Percentiles rank a stretch among this genome's conserved stretches.
These are phyloP conservation scores for Mucor mucedo DNA, from an alignment of 371 early-diverging fungal species.

Conservation along the genomic window DNA sequence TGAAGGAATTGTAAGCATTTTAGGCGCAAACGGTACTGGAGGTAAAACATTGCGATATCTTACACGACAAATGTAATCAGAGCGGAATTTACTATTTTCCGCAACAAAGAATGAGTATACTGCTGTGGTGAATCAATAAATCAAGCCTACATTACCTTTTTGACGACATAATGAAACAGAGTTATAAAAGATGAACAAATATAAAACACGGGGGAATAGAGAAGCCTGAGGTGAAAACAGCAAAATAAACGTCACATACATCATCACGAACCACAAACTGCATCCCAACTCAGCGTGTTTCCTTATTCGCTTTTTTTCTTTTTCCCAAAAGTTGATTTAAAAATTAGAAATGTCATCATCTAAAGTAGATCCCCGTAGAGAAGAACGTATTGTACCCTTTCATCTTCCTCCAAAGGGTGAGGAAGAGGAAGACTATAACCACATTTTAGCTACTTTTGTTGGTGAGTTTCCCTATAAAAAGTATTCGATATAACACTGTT, in stretches of 20 bases:
- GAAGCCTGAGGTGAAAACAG: not conserved
- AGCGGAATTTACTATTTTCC: slow-evolving; percentile 60
- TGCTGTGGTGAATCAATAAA: not conserved
- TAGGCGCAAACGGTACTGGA: slow-evolving; percentile 81
- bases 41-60: slow-evolving; percentile 83
- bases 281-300: not conserved
- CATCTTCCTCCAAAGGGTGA: slow-evolving; percentile 40
- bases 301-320: not conserved
- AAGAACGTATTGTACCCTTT: slow-evolving; percentile 49
- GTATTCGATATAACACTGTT: not conserved
- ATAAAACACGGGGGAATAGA: not conserved
- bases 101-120: not conserved
- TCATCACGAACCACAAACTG: not conserved
- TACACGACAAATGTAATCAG: slow-evolving; percentile 80
- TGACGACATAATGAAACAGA: slow-evolving; percentile 13
- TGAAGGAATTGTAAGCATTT: slow-evolving; percentile 71
- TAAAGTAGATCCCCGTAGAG: slow-evolving; percentile 48
- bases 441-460: slow-evolving; percentile 41
- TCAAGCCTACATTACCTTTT: slow-evolving; percentile 14
- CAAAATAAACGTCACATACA: slow-evolving; percentile 1
- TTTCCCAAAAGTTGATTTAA: not conserved
- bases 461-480: slow-evolving; percentile 32
- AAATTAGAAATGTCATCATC: slow-evolving; percentile 40
- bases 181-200: not conserved
- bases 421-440: slow-evolving; percentile 38